Evolutionary conservation across 108 stramenopile species (phyloP), one percentile per base, ranked within the genome.

Genomic region (Discostella stelligeroides): DNA sequence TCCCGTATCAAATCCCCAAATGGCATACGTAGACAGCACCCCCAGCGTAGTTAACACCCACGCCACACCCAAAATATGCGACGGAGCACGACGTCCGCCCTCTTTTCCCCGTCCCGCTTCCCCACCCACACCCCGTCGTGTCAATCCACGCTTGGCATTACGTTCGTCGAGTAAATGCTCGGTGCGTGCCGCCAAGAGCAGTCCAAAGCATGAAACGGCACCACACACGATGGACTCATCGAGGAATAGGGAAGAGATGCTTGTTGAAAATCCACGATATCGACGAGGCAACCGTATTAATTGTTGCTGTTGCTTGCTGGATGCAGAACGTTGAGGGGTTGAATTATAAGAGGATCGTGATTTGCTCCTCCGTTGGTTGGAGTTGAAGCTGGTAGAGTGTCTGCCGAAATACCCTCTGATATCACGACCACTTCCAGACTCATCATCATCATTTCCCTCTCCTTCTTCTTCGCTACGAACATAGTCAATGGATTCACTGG

Each of bases 211-310:
- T 2, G 88, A 84, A 18, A 88, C 77, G 37, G 82, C 78, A 34
- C 88, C 87, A 63, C 93, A 94, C 0, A 94, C 93, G 10, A 94
- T 68, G 0, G 86, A 71, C 63, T 94, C 93, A 60, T 94, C 93
- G 34, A 91, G 60, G 58, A 94, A 94, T 4, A 94, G 64, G 29
- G 83, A 83, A 45, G 86, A 70, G 55, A 94, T 85, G 62, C 82
- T 84, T 29, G 93, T 92, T 28, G 77, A 78, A 56, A 94, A 94
- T 0, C 93, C 93, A 9, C 93, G 80, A 46, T 86, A 94, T 2
- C 93, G 82, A 15, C 70, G 62, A 5, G 76, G 76, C 12, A 77
- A 29, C 0, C 64, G 55, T 1, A 61, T 2, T 34, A 34, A 3
- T 34, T 34, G 34, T 34, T 34, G 66, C 0, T 27, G 9, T 34